phyloP scores from a whole-genome alignment of 2,329 filamentous ascomycete genomes.

The Calonectria crousiana region DNA sequence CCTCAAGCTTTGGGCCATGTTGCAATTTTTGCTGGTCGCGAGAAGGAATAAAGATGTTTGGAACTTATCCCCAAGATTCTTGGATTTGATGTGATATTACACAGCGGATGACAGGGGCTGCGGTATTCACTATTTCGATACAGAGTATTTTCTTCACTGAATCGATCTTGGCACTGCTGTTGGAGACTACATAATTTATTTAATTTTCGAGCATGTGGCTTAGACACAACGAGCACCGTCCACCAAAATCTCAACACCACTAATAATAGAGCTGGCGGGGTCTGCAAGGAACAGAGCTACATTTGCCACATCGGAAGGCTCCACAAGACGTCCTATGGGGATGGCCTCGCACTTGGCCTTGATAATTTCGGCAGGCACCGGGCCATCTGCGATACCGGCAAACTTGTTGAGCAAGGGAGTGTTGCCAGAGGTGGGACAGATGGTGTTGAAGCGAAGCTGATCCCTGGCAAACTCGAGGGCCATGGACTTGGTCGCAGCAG shows the following conservation, averaged over 20 bases:
- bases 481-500: slow-evolving; percentile 30
- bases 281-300: slow-evolving; percentile 34
- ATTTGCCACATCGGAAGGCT: slow-evolving; percentile 37
- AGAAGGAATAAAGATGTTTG: not conserved
- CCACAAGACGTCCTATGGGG: slow-evolving; percentile 34
- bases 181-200: not conserved
- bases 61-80: not conserved
- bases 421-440: slow-evolving; percentile 28
- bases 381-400: slow-evolving; percentile 31
- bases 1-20: not conserved
- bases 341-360: slow-evolving; percentile 35
- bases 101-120: too few relatives aligned
- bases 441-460: slow-evolving; percentile 30
- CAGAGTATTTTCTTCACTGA: not conserved
- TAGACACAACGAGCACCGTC: slow-evolving; percentile 34
- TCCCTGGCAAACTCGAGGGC: slow-evolving; percentile 28
- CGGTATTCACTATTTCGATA: too few relatives aligned
- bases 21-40: not conserved
- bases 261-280: slow-evolving; percentile 34
- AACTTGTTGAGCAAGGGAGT: slow-evolving; percentile 31
- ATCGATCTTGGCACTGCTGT: not conserved
- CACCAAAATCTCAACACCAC: slow-evolving; percentile 32
- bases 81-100: not conserved
- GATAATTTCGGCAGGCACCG: slow-evolving; percentile 32
- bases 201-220: not conserved